phyloP scores from a whole-genome alignment of 2,329 filamentous ascomycete genomes.

The Ophiosphaerella herpotricha region DNA sequence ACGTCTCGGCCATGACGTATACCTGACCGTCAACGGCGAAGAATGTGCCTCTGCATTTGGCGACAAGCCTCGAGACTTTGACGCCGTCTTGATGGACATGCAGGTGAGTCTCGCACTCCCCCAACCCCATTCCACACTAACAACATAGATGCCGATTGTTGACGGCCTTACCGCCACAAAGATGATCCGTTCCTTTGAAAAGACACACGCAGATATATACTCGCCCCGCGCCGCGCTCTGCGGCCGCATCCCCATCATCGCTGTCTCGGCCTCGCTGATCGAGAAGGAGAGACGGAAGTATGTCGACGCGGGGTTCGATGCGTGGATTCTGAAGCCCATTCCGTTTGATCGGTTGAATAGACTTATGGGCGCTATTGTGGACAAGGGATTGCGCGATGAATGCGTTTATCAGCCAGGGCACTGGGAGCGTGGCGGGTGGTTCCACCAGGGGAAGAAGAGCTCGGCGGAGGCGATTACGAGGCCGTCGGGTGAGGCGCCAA shows the following conservation, averaged over 20 bases:
- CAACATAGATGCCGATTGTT: constrained; percentile 81
- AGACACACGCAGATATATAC: constrained; percentile 56
- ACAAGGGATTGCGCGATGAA: constrained; percentile 61
- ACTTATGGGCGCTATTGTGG: constrained; percentile 71
- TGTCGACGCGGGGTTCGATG: constrained; percentile 80
- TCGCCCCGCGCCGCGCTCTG: constrained; percentile 65
- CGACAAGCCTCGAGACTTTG: constrained; percentile 66
- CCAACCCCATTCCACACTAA: constrained; percentile 6
- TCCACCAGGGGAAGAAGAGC: constrained; percentile 53
- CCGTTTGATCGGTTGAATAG: constrained; percentile 75
- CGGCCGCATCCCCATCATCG: constrained; percentile 77
- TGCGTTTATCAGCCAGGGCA: constrained; percentile 71
- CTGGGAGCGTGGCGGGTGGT: constrained; percentile 91
- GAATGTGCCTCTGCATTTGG: constrained; percentile 76
- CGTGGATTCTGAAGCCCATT: constrained; percentile 88
- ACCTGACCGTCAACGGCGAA: constrained; percentile 79
- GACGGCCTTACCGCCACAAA: constrained; percentile 82
- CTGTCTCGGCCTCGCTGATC: constrained; percentile 80
- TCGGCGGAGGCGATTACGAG: constrained; percentile 45
- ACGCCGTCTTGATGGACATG: constrained; percentile 90
- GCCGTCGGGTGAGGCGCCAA: constrained; percentile 29
- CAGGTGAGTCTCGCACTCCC: constrained; percentile 62
- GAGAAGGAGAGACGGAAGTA: constrained; percentile 73
- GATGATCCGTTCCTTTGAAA: constrained; percentile 78
- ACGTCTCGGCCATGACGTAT: constrained; percentile 72